Conservation (phyloP, 164 flowering plant genomes). For the Cinnamomum micranthum region DNA sequence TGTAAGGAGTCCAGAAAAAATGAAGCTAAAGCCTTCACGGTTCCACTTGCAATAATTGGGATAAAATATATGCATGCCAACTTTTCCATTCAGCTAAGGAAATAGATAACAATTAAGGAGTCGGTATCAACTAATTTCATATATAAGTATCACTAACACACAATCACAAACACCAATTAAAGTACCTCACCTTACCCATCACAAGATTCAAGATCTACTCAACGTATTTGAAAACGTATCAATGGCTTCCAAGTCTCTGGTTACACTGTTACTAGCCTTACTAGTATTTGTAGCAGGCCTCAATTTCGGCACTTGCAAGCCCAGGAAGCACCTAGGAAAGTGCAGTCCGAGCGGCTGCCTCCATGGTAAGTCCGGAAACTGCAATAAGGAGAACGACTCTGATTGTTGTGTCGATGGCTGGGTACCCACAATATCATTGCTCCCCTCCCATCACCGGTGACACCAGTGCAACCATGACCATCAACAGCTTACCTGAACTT, state of each 20-base stretch:
- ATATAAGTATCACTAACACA: not conserved
- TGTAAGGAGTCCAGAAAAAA: too few relatives aligned
- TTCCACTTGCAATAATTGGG: too few relatives aligned
- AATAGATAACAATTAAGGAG: not conserved
- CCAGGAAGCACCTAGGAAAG: not conserved
- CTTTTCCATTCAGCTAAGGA: too few relatives aligned
- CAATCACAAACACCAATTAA: not conserved
- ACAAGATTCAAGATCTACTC: not conserved
- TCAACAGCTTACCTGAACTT: too few relatives aligned
- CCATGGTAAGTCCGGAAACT: not conserved
- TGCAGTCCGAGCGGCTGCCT: not conserved
- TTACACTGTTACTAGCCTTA: not conserved
- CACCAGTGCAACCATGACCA: constrained; percentile 15
- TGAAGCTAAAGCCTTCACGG: too few relatives aligned
- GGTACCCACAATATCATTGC: constrained; percentile 10
- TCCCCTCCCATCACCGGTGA: constrained; percentile 15
- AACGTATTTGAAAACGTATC: not conserved
- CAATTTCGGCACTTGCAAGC: not conserved
- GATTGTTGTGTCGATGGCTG: constrained; percentile 8
- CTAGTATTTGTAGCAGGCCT: not conserved
- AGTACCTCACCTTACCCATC: not conserved
- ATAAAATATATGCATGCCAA: too few relatives aligned
- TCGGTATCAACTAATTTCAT: not conserved
- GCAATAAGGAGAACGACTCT: not conserved
- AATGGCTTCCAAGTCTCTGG: not conserved